Conservation (phyloP, 306 rosid genomes). For the Fragaria iinumae region DNA sequence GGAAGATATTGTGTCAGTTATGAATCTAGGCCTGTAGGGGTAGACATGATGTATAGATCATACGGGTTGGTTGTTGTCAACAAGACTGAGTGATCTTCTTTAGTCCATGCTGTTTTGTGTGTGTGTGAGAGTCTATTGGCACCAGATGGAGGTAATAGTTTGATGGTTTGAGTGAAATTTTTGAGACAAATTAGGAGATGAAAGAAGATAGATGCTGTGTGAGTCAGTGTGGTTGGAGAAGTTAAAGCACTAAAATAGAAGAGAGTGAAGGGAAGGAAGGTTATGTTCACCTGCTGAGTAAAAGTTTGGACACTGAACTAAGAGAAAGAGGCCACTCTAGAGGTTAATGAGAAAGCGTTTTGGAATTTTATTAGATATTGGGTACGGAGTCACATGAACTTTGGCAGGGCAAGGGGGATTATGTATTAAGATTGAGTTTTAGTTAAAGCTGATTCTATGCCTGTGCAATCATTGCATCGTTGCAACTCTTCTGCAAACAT, state of each 20-base stretch:
- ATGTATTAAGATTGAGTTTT: neutral
- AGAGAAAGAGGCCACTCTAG: neutral
- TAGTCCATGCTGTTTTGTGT: neutral
- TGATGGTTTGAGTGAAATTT: neutral
- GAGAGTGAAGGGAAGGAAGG: neutral
- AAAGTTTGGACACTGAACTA: neutral
- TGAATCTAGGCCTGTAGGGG: neutral
- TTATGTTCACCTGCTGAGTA: neutral
- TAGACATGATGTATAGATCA: neutral
- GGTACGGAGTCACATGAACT: slow-evolving; percentile 1
- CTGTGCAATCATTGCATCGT: neutral
- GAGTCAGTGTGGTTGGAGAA: no score
- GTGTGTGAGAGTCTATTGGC: neutral
- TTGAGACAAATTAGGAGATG: neutral
- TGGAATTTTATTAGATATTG: neutral
- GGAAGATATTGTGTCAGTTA: neutral
- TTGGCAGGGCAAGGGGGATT: neutral
- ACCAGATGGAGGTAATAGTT: neutral
- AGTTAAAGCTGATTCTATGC: neutral
- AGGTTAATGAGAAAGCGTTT: neutral
- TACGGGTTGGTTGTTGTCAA: neutral
- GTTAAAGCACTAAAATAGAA: neutral
- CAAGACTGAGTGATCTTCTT: neutral
- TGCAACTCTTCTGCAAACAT: neutral
- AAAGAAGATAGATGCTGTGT: neutral